Conservation (phyloP, 495 filamentous ascomycete species). For the Penicillium salamii region DNA sequence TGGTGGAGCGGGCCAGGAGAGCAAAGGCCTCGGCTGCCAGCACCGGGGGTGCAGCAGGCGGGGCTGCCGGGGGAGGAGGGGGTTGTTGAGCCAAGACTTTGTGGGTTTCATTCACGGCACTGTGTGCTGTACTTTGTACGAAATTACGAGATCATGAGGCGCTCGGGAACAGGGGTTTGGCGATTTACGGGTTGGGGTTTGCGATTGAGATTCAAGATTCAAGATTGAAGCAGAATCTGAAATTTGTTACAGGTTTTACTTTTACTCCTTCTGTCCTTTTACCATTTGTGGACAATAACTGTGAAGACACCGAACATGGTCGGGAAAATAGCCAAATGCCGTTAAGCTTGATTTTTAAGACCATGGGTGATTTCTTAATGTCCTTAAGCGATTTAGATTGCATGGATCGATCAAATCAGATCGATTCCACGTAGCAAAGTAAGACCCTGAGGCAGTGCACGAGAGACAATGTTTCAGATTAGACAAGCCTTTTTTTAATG, state of each 20-base stretch:
- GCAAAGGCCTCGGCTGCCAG: not conserved
- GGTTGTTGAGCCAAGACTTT: conserved; percentile 3
- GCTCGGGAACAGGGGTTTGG: too few species aligned
- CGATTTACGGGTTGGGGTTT: too few species aligned
- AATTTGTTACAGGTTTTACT: too few species aligned
- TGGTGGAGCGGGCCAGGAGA: conserved; percentile 18
- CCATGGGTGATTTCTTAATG: not conserved
- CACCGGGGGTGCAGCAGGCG: not conserved
- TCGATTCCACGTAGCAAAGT: not conserved
- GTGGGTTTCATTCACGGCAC: not conserved
- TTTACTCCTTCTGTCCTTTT: too few species aligned
- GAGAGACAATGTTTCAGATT: conserved; percentile 20
- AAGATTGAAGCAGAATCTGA: too few species aligned
- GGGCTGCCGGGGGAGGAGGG: conserved; percentile 6
- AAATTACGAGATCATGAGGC: conserved; percentile 1
- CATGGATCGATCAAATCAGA: not conserved
- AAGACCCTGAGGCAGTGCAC: conserved; percentile 13
- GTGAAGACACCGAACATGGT: not conserved
- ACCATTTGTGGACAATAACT: too few species aligned
- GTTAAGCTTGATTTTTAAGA: not conserved
- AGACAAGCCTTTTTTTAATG: conserved; percentile 21
- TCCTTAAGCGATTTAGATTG: not conserved
- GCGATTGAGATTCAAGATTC: too few species aligned
- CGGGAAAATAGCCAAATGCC: not conserved
- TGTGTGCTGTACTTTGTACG: not conserved